Percentiles rank a stretch among this genome's conserved stretches.
Evolutionary conservation across 2,329 filamentous ascomycete genomes (phyloP).

Genomic region (Cryphonectria nitschkei): DNA sequence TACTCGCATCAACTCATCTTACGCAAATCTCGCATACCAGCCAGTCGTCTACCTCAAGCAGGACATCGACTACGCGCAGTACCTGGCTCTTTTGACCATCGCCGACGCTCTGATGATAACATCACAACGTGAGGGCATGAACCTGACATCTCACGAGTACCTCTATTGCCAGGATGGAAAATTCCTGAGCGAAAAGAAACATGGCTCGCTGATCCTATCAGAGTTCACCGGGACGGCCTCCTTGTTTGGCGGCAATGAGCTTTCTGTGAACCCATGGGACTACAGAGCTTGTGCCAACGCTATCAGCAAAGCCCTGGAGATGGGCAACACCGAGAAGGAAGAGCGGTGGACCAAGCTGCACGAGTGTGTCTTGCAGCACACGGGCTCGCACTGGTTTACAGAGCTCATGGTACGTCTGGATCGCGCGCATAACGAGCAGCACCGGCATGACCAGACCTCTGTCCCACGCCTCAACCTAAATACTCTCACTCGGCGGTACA

Average conservation of each 20-base stretch:
- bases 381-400: constrained; percentile 84
- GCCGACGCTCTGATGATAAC: constrained; percentile 94
- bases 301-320: constrained; percentile 81
- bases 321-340: constrained; percentile 74
- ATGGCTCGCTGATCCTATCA: constrained; percentile 87
- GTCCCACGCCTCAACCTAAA: constrained; percentile 81
- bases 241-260: constrained; percentile 77
- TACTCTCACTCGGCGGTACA: constrained; percentile 68
- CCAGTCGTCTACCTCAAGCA: constrained; percentile 93
- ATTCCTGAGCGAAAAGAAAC: constrained; percentile 70
- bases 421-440: constrained; percentile 80
- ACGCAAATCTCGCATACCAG: constrained; percentile 89
- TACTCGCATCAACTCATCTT: constrained; percentile 88
- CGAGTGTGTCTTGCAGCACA: constrained; percentile 76
- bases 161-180: constrained; percentile 89
- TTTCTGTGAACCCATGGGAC: constrained; percentile 94
- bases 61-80: constrained; percentile 90
- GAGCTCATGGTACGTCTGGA: constrained; percentile 73
- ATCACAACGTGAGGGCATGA: constrained; percentile 96
- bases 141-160: constrained; percentile 92
- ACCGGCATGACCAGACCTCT: constrained; percentile 79
- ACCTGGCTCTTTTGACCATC: constrained; percentile 86
- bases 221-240: constrained; percentile 94
- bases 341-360: constrained; percentile 75
- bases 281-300: constrained; percentile 86